Conservation (phyloP, 345 rosid genomes). For the Hibiscus tridactylites region DNA sequence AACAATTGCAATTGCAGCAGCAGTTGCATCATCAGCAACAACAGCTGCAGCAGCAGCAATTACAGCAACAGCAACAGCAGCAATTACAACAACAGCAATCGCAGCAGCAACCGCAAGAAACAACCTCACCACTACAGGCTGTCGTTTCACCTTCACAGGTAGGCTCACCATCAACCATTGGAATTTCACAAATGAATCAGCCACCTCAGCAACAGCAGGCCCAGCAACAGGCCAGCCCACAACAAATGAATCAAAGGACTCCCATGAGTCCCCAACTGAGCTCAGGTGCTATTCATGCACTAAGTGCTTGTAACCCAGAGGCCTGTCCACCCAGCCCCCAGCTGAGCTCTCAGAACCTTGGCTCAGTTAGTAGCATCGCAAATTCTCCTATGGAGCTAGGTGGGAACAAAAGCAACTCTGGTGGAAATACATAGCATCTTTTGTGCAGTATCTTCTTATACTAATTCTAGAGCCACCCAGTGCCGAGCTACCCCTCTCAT, state of each 20-base stretch:
- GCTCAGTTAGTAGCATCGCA: constrained; percentile 84
- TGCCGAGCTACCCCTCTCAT: neutral
- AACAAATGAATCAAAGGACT: constrained; percentile 77
- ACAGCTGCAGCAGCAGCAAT: constrained; percentile 11
- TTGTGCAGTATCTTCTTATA: neutral
- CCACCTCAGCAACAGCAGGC: constrained; percentile 24
- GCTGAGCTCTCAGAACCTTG: constrained; percentile 84
- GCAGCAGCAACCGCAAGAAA: constrained; percentile 41
- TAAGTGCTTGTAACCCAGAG: constrained; percentile 75
- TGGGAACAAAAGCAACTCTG: constrained; percentile 71
- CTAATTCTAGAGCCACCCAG: neutral
- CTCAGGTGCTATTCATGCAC: constrained; percentile 70
- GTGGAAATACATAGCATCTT: constrained; percentile 26
- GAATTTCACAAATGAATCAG: constrained; percentile 52
- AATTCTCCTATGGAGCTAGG: constrained; percentile 96
- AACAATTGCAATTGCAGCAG: constrained; percentile 10
- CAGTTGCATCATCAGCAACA: constrained; percentile 17
- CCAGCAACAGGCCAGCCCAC: constrained; percentile 63
- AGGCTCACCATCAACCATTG: constrained; percentile 67
- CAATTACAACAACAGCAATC: constrained; percentile 21
- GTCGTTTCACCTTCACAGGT: constrained; percentile 71
- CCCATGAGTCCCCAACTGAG: constrained; percentile 84
- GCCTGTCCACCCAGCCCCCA: constrained; percentile 92
- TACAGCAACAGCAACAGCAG: constrained; percentile 18
- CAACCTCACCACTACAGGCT: constrained; percentile 63